phyloP scores from a whole-genome alignment of 441 rosid species.

The Flueggea neowawraea region DNA sequence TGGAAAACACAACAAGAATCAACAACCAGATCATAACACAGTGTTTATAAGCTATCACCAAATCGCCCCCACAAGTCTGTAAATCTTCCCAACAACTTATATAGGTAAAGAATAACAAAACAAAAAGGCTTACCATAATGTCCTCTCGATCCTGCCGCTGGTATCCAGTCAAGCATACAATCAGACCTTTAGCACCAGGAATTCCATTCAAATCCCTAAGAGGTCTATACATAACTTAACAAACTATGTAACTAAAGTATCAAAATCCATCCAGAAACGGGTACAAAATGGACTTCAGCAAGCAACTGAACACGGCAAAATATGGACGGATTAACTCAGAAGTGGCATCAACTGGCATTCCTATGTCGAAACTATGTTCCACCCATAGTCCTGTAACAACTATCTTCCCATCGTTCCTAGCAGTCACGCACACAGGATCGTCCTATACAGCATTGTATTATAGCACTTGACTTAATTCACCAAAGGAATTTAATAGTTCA shows the following conservation, averaged over 20 bases:
- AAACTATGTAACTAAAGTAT: background rate
- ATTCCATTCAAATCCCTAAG: conserved; percentile 79
- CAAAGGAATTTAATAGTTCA: too few relatives aligned
- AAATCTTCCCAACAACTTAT: background rate
- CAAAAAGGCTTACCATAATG: conserved; percentile 57
- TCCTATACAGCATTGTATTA: conserved; percentile 34
- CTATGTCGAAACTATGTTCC: conserved; percentile 72
- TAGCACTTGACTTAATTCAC: too few relatives aligned
- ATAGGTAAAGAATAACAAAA: conserved; percentile 8
- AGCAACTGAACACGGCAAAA: background rate
- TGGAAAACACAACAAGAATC: conserved; percentile 26
- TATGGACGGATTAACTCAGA: conserved; percentile 32
- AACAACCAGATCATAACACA: background rate
- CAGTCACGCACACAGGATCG: conserved; percentile 71
- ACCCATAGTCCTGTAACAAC: conserved; percentile 81
- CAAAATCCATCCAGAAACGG: background rate
- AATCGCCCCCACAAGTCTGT: background rate
- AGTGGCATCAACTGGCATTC: conserved; percentile 60
- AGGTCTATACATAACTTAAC: conserved; percentile 76
- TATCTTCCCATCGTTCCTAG: conserved; percentile 66
- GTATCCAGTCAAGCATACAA: conserved; percentile 89
- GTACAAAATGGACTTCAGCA: background rate
- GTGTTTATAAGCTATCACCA: too few relatives aligned
- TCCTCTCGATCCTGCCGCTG: conserved; percentile 91
- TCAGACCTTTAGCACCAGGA: conserved; percentile 57